These are phyloP conservation scores for Monosporascus sp. DNA, from an alignment of 2,329 filamentous ascomycete genomes.

Conservation along the genomic window DNA sequence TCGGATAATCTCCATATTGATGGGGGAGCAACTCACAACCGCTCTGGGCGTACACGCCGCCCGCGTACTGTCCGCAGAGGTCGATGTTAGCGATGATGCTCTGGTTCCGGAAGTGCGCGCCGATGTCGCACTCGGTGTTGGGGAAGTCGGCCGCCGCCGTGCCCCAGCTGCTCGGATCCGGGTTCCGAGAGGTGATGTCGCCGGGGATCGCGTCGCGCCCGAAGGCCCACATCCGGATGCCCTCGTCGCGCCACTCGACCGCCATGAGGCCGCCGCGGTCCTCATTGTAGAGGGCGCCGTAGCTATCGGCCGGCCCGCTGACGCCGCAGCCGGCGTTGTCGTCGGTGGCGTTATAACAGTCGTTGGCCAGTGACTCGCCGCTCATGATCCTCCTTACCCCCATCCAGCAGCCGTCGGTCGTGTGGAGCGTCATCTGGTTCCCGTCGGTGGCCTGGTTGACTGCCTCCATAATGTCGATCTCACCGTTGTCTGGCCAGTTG, in stretches of 20 bases:
- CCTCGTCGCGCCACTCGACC: constrained; percentile 53
- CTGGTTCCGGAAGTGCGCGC: constrained; percentile 56
- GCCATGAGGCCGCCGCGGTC: constrained; percentile 54
- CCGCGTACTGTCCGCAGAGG: constrained; percentile 54
- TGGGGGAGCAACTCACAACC: constrained; percentile 30
- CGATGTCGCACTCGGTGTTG: constrained; percentile 54
- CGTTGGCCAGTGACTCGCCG: constrained; percentile 34
- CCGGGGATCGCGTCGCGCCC: constrained; percentile 38
- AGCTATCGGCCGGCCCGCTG: constrained; percentile 34
- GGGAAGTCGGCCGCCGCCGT: constrained; percentile 60
- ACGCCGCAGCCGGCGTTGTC: constrained; percentile 55
- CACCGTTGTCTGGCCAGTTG: constrained; percentile 59
- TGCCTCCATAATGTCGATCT: constrained; percentile 59
- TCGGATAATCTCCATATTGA: not conserved
- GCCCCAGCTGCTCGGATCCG: constrained; percentile 59
- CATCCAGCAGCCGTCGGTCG: constrained; percentile 45
- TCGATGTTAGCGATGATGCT: constrained; percentile 63
- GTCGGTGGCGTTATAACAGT: constrained; percentile 47
- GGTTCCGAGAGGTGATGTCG: constrained; percentile 45
- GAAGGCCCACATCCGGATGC: constrained; percentile 61
- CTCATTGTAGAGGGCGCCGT: constrained; percentile 46
- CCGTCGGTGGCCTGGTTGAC: constrained; percentile 48
- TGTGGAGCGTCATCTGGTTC: constrained; percentile 57
- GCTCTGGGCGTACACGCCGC: constrained; percentile 39
- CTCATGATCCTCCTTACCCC: constrained; percentile 48